Evolutionary conservation across 2,329 filamentous ascomycete species (phyloP).

Genomic region (Chaetomiaceae sp.): DNA sequence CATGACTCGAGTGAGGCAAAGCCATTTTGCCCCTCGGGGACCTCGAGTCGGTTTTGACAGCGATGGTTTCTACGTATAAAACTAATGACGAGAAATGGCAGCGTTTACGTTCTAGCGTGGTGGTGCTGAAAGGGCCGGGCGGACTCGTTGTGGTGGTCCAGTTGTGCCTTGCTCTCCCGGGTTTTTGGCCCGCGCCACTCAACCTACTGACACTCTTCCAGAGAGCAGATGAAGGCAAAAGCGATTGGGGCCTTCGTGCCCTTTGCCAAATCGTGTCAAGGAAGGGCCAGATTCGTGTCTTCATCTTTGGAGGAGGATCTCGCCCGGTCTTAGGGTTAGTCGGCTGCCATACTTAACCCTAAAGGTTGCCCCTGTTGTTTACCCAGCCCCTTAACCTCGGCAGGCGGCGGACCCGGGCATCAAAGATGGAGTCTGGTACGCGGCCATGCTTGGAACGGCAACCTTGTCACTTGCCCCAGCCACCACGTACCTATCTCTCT

Average conservation of each 20-base stretch:
- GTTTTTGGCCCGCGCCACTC: too few species aligned
- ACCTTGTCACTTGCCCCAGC: not conserved
- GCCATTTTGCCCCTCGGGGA: not conserved
- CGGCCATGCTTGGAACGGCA: conserved; percentile 13
- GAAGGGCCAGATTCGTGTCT: not conserved
- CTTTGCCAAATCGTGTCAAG: not conserved
- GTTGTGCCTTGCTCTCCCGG: too few species aligned
- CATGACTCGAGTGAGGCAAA: not conserved
- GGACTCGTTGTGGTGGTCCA: too few species aligned
- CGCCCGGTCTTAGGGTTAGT: conserved; percentile 6
- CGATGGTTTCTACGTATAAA: too few species aligned
- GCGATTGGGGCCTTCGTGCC: not conserved
- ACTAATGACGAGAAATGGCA: too few species aligned
- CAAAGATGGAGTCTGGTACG: conserved; percentile 1
- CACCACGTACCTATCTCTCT: not conserved
- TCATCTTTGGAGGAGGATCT: not conserved
- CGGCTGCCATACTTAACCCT: not conserved
- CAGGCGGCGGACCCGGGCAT: conserved; percentile 13
- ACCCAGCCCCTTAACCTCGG: conserved; percentile 14
- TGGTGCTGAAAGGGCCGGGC: too few species aligned
- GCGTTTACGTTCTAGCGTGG: not conserved
- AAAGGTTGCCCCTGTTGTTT: conserved; percentile 11
- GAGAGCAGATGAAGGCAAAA: too few species aligned
- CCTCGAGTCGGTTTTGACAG: too few species aligned
- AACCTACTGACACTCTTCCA: too few species aligned